Percentiles rank a stretch among this genome's conserved stretches.
phyloP scores from a whole-genome alignment of 2,329 filamentous ascomycete genomes.

The Nemania diffusa region DNA sequence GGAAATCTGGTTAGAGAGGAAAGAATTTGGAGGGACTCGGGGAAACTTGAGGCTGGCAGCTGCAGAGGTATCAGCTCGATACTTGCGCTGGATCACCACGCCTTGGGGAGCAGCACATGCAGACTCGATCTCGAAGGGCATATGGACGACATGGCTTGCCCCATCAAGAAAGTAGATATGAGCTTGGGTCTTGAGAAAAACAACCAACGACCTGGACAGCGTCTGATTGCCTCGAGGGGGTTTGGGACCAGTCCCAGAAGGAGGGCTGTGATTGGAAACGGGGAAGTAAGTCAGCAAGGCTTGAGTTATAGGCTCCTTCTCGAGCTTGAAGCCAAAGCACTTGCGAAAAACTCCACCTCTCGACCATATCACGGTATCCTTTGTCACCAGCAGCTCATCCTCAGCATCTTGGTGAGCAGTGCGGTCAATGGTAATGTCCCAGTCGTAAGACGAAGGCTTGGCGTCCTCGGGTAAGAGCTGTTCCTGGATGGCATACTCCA shows the following conservation, averaged over 20 bases:
- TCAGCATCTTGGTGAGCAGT: conserved; percentile 60
- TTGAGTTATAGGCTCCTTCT: conserved; percentile 87
- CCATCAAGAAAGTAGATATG: conserved; percentile 93
- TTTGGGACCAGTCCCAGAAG: conserved; percentile 7
- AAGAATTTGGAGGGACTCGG: conserved; percentile 82
- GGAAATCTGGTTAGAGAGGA: conserved; percentile 75
- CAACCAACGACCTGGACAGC: conserved; percentile 78
- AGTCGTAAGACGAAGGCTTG: conserved; percentile 73
- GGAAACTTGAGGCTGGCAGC: conserved; percentile 66
- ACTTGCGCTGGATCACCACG: conserved; percentile 85
- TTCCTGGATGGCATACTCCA: conserved; percentile 85
- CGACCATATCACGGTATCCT: conserved; percentile 86
- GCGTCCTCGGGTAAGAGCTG: conserved; percentile 77
- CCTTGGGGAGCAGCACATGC: conserved; percentile 85
- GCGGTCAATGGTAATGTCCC: conserved; percentile 70
- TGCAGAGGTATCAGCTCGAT: conserved; percentile 61
- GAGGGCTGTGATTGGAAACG: conserved; percentile 56
- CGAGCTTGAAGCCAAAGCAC: conserved; percentile 84
- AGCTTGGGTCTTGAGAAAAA: conserved; percentile 91
- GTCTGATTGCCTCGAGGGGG: conserved; percentile 25
- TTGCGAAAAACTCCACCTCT: conserved; percentile 85
- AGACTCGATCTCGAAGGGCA: conserved; percentile 93
- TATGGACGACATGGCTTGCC: conserved; percentile 86
- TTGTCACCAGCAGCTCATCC: conserved; percentile 83
- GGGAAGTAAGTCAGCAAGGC: conserved; percentile 87